phyloP scores from a whole-genome alignment of 2,329 filamentous ascomycete species.

The Botrytis porri region DNA sequence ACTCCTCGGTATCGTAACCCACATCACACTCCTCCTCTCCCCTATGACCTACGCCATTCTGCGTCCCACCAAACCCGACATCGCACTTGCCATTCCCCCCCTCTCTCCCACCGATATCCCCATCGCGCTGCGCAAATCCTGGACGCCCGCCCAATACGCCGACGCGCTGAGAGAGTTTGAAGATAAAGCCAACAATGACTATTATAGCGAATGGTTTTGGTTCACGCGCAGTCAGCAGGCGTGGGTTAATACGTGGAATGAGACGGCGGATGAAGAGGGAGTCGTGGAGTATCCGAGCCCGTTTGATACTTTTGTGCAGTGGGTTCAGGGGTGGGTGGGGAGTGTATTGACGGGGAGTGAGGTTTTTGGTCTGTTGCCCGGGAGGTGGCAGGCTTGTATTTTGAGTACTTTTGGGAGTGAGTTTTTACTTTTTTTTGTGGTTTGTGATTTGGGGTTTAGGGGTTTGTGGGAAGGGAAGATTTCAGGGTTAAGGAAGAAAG shows the following conservation, averaged over 20 bases:
- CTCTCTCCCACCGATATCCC: slow-evolving; percentile 42
- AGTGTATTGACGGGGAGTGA: slow-evolving; percentile 38
- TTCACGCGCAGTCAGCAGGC: slow-evolving; percentile 46
- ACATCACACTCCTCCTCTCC: slow-evolving; percentile 48
- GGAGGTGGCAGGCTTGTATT: slow-evolving; percentile 40
- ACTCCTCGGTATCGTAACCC: slow-evolving; percentile 48
- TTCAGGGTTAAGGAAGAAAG: background rate
- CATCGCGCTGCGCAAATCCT: slow-evolving; percentile 38
- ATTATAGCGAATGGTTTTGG: slow-evolving; percentile 52
- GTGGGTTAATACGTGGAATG: slow-evolving; percentile 49
- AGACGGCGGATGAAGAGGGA: slow-evolving; percentile 36
- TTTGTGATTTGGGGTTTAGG: too few relatives aligned
- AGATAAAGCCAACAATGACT: slow-evolving; percentile 41
- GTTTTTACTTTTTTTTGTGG: slow-evolving; percentile 23
- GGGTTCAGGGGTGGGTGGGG: slow-evolving; percentile 41
- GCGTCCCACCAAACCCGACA: slow-evolving; percentile 44
- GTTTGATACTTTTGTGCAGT: slow-evolving; percentile 32
- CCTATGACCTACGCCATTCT: slow-evolving; percentile 49
- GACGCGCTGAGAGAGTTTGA: slow-evolving; percentile 42
- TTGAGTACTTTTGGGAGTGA: slow-evolving; percentile 39
- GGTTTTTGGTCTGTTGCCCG: slow-evolving; percentile 40
- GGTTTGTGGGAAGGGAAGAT: background rate
- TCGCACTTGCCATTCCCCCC: slow-evolving; percentile 46
- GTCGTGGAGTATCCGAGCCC: slow-evolving; percentile 41
- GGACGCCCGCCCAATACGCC: slow-evolving; percentile 38